Base-by-base conservation (phyloP, 306 rosid genomes). In the Pterocarpus macrocarpus region DNA sequence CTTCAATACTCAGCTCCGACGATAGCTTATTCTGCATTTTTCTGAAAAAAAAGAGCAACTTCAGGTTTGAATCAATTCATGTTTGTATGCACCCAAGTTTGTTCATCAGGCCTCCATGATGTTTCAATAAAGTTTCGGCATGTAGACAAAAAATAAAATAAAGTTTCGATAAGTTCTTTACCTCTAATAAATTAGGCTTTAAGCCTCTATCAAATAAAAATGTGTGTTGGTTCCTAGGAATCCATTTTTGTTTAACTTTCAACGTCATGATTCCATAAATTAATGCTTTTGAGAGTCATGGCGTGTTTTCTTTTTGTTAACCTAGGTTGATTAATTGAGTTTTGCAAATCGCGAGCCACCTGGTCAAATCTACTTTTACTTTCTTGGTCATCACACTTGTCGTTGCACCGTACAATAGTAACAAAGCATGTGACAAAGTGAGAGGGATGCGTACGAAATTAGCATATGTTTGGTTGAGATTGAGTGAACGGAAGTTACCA, bases 141-240 rank as follows among this genome's bases (percentile, higher is more conserved):
- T 49, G 16, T 49, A 13, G 58, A 12, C 15, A 47, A 47, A 47
- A 9, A 13, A 9, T 9, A 47, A 47, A 11, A 47, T 9, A 12
- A 47, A 9, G 14, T 47, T 47, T 38, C 41, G 5, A 4, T 0
- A 41, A 17, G n/a, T 71, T 72, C 85, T 78, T 84, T 69, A 38
- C 10, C 30, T 73, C 58, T 66, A 17, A 38, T 1, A 66, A 72
- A 67, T 56, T 16, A 75, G 84, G 75, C 85, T 75, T 75, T 8
- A 69, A 86, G 82, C 84, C 84, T 84, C 75, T 77, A 72, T 75
- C 82, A 66, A 67, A 61, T 69, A 83, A 80, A 85, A 83, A 44
- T 4, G 14, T 16, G 36, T 35, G 35, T 65, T 45, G 30, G 44
- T 71, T 71, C 49, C 5, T 8, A 66, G 78, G 72, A 57, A 22